Evolutionary conservation across 2,329 filamentous ascomycete genomes (phyloP), one percentile per base, ranked within the genome.

Genomic region (Biscogniauxia sp.): DNA sequence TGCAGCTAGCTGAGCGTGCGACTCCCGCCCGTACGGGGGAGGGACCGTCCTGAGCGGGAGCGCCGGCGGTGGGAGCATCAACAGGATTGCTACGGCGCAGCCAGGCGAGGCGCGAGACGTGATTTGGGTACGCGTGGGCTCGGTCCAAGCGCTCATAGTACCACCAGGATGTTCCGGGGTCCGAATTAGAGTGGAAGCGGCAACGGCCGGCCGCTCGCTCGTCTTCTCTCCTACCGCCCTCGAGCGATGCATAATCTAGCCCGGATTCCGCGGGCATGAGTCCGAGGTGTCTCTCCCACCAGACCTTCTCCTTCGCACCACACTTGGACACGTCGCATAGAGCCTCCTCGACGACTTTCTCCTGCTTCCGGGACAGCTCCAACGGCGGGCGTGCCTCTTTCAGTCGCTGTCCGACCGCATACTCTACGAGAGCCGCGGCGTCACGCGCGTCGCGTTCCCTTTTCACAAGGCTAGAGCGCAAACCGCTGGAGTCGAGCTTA

Each of bases 131-230:
- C 37, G 59, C 57, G 5, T 23, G 23, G 23, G 23, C 23, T 23
- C 54, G 60, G 59, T 68, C 68, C 7, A 69, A 61, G 9, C 62
- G 58, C 59, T 69, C 67, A 61, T 70, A 70, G 55, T 65, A 63
- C 66, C 66, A 63, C 66, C 66, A 68, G 0, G 64, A 54, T 19
- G 56, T 51, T 53, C 58, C 61, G 19, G 60, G 56, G 19, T 70
- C 65, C n/a, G 62, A 64, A 37, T 61, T 64, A 13, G 64, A 60
- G 32, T 66, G 65, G 15, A 60, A 61, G 19, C 65, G 63, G 54
- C n/a, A 54, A n/a, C 19, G 56, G 20, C 55, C n/a, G 41, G 28
- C 20, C 19, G 17, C 5, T 51, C 26, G 49, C 17, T 55, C 51
- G 51, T 45, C 51, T 54, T 25, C 20, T 26, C 41, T 54, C 41